A percentile compares a stretch with the other conserved stretches of the same genome.
phyloP scores from a whole-genome alignment of 257 asterid genomes.

The Dorcoceras hygrometricum region DNA sequence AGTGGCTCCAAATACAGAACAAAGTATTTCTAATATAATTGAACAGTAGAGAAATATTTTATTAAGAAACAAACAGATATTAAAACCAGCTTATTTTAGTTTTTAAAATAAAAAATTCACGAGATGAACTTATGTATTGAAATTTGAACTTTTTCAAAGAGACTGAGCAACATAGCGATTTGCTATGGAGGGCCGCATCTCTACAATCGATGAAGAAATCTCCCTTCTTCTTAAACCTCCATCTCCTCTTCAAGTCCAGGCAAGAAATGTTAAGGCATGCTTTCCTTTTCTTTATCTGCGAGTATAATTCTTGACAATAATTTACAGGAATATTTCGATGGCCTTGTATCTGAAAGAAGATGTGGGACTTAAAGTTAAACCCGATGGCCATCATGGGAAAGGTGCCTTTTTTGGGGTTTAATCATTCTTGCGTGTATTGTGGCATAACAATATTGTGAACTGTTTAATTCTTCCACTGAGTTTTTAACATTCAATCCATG shows the following conservation, averaged over 20 bases:
- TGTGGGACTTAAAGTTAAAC: background rate
- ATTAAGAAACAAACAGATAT: too few relatives aligned
- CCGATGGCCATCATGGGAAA: background rate
- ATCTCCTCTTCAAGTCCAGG: constrained; percentile 59
- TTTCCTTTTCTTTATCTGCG: constrained; percentile 11
- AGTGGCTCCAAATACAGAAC: too few relatives aligned
- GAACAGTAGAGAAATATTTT: too few relatives aligned
- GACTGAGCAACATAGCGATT: background rate
- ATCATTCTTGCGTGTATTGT: background rate
- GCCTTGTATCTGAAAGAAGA: background rate
- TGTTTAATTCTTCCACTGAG: constrained; percentile 17
- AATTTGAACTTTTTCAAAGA: too few relatives aligned
- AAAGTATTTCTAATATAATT: too few relatives aligned
- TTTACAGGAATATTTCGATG: constrained; percentile 44
- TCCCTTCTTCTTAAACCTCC: constrained; percentile 61
- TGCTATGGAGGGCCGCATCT: constrained; percentile 36
- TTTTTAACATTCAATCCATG: background rate
- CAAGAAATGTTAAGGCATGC: background rate
- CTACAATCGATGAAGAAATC: constrained; percentile 54
- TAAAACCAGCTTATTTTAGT: too few relatives aligned
- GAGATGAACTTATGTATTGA: too few relatives aligned
- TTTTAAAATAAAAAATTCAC: too few relatives aligned
- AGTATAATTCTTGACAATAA: background rate
- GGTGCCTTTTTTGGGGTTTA: background rate
- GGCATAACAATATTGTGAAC: constrained; percentile 4